phyloP scores from a whole-genome alignment of 345 rosid genomes.

The Eucalyptus lansdowneana region DNA sequence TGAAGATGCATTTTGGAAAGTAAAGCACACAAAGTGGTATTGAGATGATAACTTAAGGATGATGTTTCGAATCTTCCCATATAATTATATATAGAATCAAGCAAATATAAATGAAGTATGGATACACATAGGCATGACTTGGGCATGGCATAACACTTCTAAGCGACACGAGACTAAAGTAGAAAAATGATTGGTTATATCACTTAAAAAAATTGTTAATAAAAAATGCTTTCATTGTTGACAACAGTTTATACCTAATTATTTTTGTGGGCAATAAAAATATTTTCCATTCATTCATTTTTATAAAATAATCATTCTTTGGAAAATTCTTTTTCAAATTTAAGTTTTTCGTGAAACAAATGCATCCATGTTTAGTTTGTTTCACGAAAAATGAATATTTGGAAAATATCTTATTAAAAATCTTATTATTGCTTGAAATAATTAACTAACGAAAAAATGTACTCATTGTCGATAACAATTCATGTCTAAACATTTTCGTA shows the following conservation, averaged over 20 bases:
- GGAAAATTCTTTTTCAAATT: background rate
- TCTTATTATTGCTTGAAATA: rapidly evolving
- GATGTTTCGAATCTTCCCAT: background rate
- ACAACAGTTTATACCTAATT: background rate
- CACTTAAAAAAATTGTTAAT: background rate
- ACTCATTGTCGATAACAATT: background rate
- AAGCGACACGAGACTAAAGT: background rate
- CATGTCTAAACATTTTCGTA: background rate
- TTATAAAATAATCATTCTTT: background rate
- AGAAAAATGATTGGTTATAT: background rate
- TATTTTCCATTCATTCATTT: background rate
- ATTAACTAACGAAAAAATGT: background rate
- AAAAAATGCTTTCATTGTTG: background rate
- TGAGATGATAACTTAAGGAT: background rate
- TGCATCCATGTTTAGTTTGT: background rate
- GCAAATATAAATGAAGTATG: background rate
- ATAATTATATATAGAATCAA: background rate
- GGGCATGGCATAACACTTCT: background rate
- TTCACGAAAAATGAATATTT: rapidly evolving
- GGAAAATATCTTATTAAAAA: background rate
- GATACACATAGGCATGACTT: background rate
- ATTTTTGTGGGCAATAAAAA: background rate
- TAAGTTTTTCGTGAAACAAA: background rate
- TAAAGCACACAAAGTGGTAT: background rate
- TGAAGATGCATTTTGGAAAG: background rate